Conservation (phyloP, 352 stramenopile species). For the Nannochloropsis limnetica region DNA sequence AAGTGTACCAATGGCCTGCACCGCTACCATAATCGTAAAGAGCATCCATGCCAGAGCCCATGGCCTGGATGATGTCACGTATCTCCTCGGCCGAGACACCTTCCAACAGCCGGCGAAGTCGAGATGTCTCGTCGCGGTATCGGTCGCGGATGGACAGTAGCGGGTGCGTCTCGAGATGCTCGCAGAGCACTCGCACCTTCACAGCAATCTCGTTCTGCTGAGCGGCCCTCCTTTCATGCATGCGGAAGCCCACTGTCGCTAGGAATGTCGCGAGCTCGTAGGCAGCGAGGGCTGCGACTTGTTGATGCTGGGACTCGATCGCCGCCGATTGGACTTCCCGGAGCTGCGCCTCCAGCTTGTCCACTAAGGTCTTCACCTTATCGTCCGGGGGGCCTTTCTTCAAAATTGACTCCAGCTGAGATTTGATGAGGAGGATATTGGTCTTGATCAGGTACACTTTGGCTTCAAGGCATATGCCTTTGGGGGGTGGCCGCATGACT, state of each 20-base stretch:
- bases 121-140: neutral
- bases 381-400: neutral
- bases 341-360: neutral
- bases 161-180: neutral
- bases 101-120: neutral
- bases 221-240: neutral
- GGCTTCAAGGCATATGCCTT: neutral
- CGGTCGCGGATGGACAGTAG: neutral
- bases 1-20: neutral
- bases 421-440: neutral
- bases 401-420: neutral
- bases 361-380: neutral
- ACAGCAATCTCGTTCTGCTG: neutral
- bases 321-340: neutral
- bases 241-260: neutral
- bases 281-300: neutral
- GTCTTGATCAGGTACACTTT: neutral
- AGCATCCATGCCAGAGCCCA: neutral
- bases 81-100: neutral
- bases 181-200: neutral
- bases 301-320: neutral
- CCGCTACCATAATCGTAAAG: neutral
- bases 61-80: neutral
- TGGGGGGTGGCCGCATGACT: neutral
- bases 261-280: neutral